A percentile compares a stretch with the other conserved stretches of the same genome.
Conservation (phyloP, 331 rosid species). For the Malus hybrid region DNA sequence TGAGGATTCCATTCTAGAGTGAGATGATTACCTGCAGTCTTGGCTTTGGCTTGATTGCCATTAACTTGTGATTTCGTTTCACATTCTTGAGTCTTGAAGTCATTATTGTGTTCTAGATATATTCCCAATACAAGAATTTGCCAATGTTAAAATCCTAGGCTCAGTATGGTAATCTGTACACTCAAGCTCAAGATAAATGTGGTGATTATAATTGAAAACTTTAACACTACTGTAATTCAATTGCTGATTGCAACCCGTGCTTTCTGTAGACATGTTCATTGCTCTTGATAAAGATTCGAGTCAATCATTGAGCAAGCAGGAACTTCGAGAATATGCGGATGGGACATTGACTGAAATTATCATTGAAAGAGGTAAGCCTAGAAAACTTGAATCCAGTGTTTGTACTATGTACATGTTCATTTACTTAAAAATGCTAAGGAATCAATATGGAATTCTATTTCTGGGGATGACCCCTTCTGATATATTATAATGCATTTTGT, state of each 20-base stretch:
- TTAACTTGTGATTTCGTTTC: neutral
- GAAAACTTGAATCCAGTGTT: neutral
- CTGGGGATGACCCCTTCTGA: neutral
- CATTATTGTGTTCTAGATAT: neutral
- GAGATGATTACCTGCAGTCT: neutral
- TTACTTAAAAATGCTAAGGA: neutral
- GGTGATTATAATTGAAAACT: neutral
- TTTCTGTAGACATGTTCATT: constrained; percentile 77
- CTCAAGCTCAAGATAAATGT: neutral
- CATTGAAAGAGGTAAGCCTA: constrained; percentile 78
- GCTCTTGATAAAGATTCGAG: constrained; percentile 81
- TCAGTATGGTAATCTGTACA: neutral
- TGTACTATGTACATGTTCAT: neutral
- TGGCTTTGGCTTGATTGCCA: neutral
- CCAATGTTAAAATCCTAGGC: neutral
- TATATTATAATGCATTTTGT: neutral
- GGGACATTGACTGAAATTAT: constrained; percentile 93
- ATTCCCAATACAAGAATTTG: neutral
- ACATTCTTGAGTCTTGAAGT: neutral
- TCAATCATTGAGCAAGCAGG: constrained; percentile 89
- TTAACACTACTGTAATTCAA: neutral
- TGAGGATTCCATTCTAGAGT: neutral
- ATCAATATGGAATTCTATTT: neutral
- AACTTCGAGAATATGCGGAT: constrained; percentile 94
- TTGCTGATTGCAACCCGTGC: constrained; percentile 10